Base-by-base conservation (phyloP, 495 filamentous ascomycete species). In the Halenospora varia region DNA sequence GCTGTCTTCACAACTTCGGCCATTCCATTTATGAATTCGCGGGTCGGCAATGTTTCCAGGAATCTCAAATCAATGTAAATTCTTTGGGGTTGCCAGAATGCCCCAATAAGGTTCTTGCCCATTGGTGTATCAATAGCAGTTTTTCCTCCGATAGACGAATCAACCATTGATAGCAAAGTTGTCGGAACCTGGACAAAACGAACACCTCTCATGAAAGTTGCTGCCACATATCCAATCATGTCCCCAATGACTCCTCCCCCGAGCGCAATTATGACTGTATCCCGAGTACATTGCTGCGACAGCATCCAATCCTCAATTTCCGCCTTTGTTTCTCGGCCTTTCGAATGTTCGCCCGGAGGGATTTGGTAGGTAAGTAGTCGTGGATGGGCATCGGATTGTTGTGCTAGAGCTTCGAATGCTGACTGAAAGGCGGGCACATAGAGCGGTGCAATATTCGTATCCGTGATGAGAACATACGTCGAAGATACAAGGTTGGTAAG, bases 1-100 rank as follows among this genome's bases (percentile, higher is more conserved):
- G 94, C 94, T 18, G 94, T 98, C 83, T 97, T 97, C 68, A 97
- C 84, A 55, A 98, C 92, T 75, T 98, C 94, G 50, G 92, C 94
- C 91, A 98, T 96, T 53, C 94, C 94, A 71, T 98, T 98, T 71
- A 97, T 91, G 71, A 98, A 93, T 72, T 98, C 93, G 55, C 94
- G 79, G 48, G 87, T 86, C 2, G 93, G 93, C 24, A 98, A 78
- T 8, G 89, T 96, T 68, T 94, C 90, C 63, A 98, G 79, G 69
- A 98, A 97, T 48, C 85, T 82, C 46, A 97, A 80, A 73, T 98
- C 94, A 59, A 98, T 92, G 67, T 94, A 98, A 62, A 96, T 90
- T 58, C 89, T 84, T 63, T 86, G 81, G 25, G 94, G 94, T 68
- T 97, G 94, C 91, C 92, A 96, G 75, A 98, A 97, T 35, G 95